Evolutionary conservation across 495 filamentous ascomycete species (phyloP).

Genomic region (Ascodesmis nigricans): DNA sequence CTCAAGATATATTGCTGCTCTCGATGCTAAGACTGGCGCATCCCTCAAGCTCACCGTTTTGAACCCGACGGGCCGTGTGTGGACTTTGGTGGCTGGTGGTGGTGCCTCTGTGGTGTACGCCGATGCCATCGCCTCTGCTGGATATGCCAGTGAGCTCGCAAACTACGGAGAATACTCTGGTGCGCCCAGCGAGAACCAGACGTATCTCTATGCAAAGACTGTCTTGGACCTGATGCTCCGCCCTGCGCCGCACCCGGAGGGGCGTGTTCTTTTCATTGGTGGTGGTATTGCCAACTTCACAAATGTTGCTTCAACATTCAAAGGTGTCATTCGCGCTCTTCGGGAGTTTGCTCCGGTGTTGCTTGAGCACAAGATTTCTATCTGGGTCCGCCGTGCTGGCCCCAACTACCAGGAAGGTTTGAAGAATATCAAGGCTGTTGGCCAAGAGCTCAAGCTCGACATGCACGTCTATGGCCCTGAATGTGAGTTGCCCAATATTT

Average conservation of each 20-base stretch:
- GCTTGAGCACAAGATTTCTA: slow-evolving; percentile 91
- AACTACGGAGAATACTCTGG: slow-evolving; percentile 99
- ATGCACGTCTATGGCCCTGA: slow-evolving; percentile 97
- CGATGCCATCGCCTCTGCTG: slow-evolving; percentile 91
- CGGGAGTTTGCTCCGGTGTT: slow-evolving; percentile 71
- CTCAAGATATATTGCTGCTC: slow-evolving; percentile 67
- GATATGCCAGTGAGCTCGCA: slow-evolving; percentile 86
- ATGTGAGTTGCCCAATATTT: slow-evolving; percentile 44
- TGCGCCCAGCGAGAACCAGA: slow-evolving; percentile 93
- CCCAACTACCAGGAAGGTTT: slow-evolving; percentile 99
- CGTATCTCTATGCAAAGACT: slow-evolving; percentile 91
- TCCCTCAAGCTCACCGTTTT: slow-evolving; percentile 95
- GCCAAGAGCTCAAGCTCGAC: slow-evolving; percentile 71
- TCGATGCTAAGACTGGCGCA: slow-evolving; percentile 97
- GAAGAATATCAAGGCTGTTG: slow-evolving; percentile 96
- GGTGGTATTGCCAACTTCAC: slow-evolving; percentile 99
- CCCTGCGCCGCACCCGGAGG: slow-evolving; percentile 59
- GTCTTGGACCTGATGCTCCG: slow-evolving; percentile 96
- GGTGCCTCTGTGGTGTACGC: slow-evolving; percentile 98
- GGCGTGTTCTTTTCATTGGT: slow-evolving; percentile 97
- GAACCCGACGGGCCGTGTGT: slow-evolving; percentile 75
- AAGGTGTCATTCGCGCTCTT: slow-evolving; percentile 94
- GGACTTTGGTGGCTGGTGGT: slow-evolving; percentile 97
- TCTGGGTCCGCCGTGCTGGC: slow-evolving; percentile 97
- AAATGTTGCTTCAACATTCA: slow-evolving; percentile 91